These are phyloP conservation scores for Chrysanthemum makinoi DNA, from an alignment of 129 eudicot species.

Conservation along the genomic window DNA sequence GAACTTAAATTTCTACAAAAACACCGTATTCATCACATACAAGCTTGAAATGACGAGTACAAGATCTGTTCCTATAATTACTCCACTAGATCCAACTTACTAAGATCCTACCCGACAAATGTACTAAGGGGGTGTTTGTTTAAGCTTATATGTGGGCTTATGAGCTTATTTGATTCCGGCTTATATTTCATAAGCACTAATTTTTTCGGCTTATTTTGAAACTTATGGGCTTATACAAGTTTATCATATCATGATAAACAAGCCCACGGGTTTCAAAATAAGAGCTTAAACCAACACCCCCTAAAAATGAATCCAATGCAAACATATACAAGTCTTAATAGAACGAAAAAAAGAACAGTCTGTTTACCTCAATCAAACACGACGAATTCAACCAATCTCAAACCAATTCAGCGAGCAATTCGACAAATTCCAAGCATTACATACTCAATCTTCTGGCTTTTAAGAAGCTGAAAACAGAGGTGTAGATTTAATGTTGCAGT, in stretches of 20 bases:
- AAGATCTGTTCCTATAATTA: conserved; percentile 19
- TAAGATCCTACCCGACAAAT: not conserved
- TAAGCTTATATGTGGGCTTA: too few relatives aligned
- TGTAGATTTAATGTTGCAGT: conserved; percentile 18
- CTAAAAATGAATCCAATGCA: not conserved
- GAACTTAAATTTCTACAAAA: not conserved
- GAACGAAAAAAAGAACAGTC: conserved; percentile 4
- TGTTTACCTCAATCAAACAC: conserved; percentile 23
- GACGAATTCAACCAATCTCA: conserved; percentile 11
- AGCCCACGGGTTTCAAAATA: too few relatives aligned
- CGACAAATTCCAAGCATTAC: conserved; percentile 14
- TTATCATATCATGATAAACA: too few relatives aligned
- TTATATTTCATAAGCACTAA: too few relatives aligned
- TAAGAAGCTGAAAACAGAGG: not conserved
- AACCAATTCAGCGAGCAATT: conserved; percentile 15
- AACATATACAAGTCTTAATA: not conserved
- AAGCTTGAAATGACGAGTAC: not conserved
- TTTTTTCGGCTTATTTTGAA: too few relatives aligned
- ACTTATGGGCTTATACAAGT: too few relatives aligned
- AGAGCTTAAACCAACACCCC: too few relatives aligned
- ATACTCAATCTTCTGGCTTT: not conserved
- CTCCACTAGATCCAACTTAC: conserved; percentile 12
- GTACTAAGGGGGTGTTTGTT: too few relatives aligned
- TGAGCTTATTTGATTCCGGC: too few relatives aligned
- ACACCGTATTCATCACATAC: not conserved